Base-by-base conservation (phyloP, 257 asterid species). In the Fraxinus anomala region DNA sequence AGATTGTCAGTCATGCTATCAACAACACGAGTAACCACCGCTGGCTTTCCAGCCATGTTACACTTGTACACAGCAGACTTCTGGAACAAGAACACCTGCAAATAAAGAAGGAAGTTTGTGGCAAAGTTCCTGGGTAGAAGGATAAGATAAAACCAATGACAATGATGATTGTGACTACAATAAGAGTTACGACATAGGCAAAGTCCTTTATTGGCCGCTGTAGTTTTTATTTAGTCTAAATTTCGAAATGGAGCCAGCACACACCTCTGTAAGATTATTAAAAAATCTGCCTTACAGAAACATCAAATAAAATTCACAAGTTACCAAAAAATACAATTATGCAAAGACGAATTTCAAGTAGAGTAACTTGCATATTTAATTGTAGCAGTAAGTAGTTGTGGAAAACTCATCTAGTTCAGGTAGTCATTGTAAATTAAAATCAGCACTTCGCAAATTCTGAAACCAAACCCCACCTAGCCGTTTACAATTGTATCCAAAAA, bases 11-110 rank as follows among this genome's bases (percentile, higher is more conserved):
- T 94, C 98, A 94, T 94, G 51, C 97, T 94, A 82, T 94, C 98
- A 61, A 94, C 98, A 79, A 94, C 98, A 70, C 98, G 98, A 39
- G 98, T 94, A 14, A 94, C 93, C 73, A 92, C 98, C 37, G 97
- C 96, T 47, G 98, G 98, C 87, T 93, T 93, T 75, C 98, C 98
- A 72, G 97, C 97, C 98, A 94, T 94, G 85, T 92, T 94, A 81
- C 98, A 94, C 84, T 94, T 94, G 87, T 89, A 81, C 80, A 94
- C 85, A 80, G 98, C 98, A 81, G 92, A 85, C 84, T 92, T 94
- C 81, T 94, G 97, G 86, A 91, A 92, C 83, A 94, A 86, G 83
- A 94, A 94, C 80, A 92, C 98, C 98, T 94, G 87, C 61, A 77
- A 47, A 81, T 80, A 78, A n/a, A 71, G 73, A 75, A 44, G 14